Conservation (phyloP, 1,284 basidiomycete genomes). For the Heterobasidion irregulare region DNA sequence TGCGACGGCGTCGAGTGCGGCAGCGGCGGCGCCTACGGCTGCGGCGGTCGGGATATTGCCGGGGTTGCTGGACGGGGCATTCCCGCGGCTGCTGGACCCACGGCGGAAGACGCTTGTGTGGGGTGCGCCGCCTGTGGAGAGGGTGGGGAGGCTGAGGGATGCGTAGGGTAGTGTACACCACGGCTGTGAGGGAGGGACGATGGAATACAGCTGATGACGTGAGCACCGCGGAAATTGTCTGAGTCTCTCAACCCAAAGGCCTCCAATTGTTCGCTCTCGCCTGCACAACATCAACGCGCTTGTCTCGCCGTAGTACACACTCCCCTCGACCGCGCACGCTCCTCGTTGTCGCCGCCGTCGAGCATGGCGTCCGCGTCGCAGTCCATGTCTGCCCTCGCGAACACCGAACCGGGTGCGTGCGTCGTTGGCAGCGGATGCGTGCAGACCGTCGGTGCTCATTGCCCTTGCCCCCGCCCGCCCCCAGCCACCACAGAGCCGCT, state of each 20-base stretch:
- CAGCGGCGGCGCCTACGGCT: conserved; percentile 3
- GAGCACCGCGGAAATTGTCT: too few species aligned
- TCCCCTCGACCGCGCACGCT: too few species aligned
- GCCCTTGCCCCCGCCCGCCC: background rate
- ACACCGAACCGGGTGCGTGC: background rate
- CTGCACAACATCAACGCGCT: too few species aligned
- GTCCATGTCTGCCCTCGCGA: background rate
- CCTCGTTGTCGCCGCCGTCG: background rate
- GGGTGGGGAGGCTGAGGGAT: conserved; percentile 32
- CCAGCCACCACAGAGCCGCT: conserved; percentile 40
- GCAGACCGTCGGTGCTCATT: background rate
- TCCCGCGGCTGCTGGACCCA: conserved; percentile 50
- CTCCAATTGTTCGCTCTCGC: too few species aligned
- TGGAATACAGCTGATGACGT: too few species aligned
- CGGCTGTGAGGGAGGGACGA: too few species aligned
- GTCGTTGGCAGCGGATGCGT: background rate
- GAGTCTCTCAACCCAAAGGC: too few species aligned
- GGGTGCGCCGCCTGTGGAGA: conserved; percentile 63
- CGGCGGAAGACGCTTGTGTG: conserved; percentile 51
- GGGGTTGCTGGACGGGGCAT: conserved; percentile 31
- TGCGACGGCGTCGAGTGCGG: conserved; percentile 2
- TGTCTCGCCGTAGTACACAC: too few species aligned
- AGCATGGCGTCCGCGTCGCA: background rate
- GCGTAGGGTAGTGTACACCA: background rate
- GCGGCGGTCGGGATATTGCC: conserved; percentile 32